phyloP scores from a whole-genome alignment of 768 basidiomycete species.

The Podaxis sp. region DNA sequence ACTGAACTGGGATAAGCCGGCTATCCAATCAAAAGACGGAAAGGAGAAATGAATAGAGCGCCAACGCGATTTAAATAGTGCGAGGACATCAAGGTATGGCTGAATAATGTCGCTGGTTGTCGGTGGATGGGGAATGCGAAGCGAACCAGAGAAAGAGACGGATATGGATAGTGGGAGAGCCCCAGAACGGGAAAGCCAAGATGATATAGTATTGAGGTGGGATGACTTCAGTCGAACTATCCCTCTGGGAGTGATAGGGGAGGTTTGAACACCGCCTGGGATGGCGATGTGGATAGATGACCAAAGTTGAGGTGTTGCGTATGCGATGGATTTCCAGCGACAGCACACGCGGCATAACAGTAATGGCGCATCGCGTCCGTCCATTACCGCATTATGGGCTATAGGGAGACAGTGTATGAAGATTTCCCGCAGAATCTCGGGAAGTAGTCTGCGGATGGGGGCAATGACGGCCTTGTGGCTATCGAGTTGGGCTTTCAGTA shows the following conservation, averaged over 20 bases:
- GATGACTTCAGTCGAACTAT: not conserved
- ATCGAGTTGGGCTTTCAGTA: not conserved
- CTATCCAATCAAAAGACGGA: not conserved
- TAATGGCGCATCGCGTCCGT: constrained; percentile 14
- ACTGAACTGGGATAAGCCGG: not conserved
- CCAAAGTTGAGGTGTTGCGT: constrained; percentile 19
- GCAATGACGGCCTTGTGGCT: not conserved
- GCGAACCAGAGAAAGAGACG: not conserved
- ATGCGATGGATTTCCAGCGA: constrained; percentile 18
- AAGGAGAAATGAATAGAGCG: not conserved
- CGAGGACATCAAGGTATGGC: not conserved
- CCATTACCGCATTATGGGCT: constrained; percentile 14
- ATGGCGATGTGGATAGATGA: constrained; percentile 17
- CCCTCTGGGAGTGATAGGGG: too few relatives aligned
- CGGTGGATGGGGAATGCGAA: not conserved
- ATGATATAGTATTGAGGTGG: not conserved
- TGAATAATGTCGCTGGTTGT: not conserved
- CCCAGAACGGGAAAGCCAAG: constrained; percentile 3
- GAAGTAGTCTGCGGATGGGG: constrained; percentile 17
- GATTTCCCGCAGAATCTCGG: constrained; percentile 21
- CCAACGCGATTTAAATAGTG: not conserved
- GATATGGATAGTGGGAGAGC: constrained; percentile 2
- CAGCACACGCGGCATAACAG: constrained; percentile 18
- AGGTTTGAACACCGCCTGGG: not conserved
- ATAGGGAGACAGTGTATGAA: constrained; percentile 20